Evolutionary conservation across 805 yeast genomes (phyloP), one percentile per base, ranked within the genome.

Genomic region (Nakazawaea wyomingensis): DNA sequence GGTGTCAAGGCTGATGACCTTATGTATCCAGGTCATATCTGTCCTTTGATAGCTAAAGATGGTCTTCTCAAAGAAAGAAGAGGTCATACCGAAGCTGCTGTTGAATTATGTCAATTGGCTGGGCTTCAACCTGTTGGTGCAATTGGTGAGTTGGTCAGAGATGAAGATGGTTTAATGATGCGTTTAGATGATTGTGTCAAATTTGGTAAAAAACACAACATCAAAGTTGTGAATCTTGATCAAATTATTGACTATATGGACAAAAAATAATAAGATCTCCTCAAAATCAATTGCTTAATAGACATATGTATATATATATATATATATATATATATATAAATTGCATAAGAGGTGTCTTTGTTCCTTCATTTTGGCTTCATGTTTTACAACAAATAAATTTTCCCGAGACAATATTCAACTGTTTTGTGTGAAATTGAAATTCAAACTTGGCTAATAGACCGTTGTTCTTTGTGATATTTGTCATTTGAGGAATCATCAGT

Each of bases 31-130:
- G 99, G 99, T 14, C 99, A 93, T 58, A 69, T 93, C 24, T 78
- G 91, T 50, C 99, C 99, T 3, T 72, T 93, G 54, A 75, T 98
- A 53, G 98, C 98, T 3, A 85, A 74, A 17, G 85, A 85, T 19
- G 96, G 96, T 1, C 82, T 95, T 41, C 78, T 93, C 45, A 68
- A 80, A 44, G 66, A 68, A 39, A 84, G 99, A 70, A 71, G 85
- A 45, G 99, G 99, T 13, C 99, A 93, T 61, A 93, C 99, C 9
- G 99, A 93, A 66, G 98, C 99, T 14, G 89, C 88, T 21, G 95
- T 93, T 7, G 96, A 91, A 58, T 71, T 93, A 50, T 82, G 96
- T 58, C 66, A 68, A 55, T 69, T 90, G 55, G 74, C 91, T 5
- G 89, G 88, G 0, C 69, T 85, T 52, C 76, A 77, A 49, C 95